Evolutionary conservation across 2,329 filamentous ascomycete species (phyloP).

Genomic region (Myriosclerotinia duriaeana): DNA sequence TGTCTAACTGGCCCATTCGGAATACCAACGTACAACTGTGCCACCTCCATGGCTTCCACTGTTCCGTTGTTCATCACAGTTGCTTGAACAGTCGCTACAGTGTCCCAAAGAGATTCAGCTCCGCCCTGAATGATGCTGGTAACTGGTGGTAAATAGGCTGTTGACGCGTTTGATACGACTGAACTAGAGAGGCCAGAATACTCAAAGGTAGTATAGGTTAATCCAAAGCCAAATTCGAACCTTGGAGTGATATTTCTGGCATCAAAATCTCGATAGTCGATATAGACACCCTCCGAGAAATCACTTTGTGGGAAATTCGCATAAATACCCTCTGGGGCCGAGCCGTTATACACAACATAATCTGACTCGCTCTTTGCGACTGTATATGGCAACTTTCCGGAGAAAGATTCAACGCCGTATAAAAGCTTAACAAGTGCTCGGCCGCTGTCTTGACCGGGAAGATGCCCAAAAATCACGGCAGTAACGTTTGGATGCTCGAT

Average conservation of each 20-base stretch:
- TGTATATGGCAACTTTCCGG: slow-evolving; percentile 56
- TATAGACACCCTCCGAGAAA: slow-evolving; percentile 51
- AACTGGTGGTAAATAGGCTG: too few relatives aligned
- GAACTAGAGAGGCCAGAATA: slow-evolving; percentile 46
- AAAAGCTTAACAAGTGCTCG: slow-evolving; percentile 55
- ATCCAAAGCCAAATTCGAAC: slow-evolving; percentile 48
- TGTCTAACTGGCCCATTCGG: too few relatives aligned
- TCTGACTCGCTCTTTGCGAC: slow-evolving; percentile 57
- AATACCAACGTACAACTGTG: too few relatives aligned
- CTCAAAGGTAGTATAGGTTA: slow-evolving; percentile 56
- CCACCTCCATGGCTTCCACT: too few relatives aligned
- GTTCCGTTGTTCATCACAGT: too few relatives aligned
- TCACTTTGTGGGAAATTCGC: slow-evolving; percentile 51
- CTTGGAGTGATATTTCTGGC: slow-evolving; percentile 39
- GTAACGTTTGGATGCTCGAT: slow-evolving; percentile 60
- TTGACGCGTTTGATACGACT: too few relatives aligned
- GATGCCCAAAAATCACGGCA: slow-evolving; percentile 58
- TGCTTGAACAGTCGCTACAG: too few relatives aligned
- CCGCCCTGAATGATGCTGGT: too few relatives aligned
- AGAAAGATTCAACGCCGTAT: slow-evolving; percentile 40
- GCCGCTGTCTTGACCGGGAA: slow-evolving; percentile 62
- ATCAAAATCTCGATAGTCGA: slow-evolving; percentile 55
- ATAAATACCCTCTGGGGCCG: slow-evolving; percentile 44
- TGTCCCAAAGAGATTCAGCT: too few relatives aligned
- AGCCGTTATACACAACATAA: slow-evolving; percentile 50